These are phyloP conservation scores for Fusarium algeriense DNA, from an alignment of 2,329 filamentous ascomycete species.

Conservation along the genomic window DNA sequence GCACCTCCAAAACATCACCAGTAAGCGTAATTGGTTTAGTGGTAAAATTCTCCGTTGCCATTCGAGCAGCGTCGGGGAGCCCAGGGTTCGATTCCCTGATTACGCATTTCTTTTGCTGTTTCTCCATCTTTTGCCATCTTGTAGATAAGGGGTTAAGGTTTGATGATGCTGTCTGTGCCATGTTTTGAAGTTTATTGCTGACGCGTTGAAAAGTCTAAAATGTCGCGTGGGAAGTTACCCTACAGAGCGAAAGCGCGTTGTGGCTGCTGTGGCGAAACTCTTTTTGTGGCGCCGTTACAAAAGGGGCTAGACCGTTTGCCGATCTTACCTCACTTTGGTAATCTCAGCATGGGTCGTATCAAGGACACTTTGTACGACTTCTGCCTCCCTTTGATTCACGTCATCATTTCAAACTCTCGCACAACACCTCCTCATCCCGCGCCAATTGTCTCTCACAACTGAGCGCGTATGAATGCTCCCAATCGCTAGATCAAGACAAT, in stretches of 20 bases:
- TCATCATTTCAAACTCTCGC: constrained; percentile 5
- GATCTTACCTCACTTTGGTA: constrained; percentile 21
- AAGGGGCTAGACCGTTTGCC: constrained; percentile 13
- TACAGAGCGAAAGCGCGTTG: not conserved
- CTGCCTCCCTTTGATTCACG: constrained; percentile 24
- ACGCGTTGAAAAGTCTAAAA: not conserved
- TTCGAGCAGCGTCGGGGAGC: constrained; percentile 5
- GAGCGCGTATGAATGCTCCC: constrained; percentile 36
- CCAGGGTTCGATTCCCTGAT: constrained; percentile 2
- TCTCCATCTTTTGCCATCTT: rapidly evolving
- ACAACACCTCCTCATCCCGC: not conserved
- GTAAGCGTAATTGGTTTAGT: constrained; percentile 7
- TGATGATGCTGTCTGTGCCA: too few relatives aligned
- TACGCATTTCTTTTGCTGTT: not conserved
- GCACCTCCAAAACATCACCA: rapidly evolving
- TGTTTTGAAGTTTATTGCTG: not conserved
- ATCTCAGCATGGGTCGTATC: constrained; percentile 21
- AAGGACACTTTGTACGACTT: constrained; percentile 33
- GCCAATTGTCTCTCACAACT: not conserved
- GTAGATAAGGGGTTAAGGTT: too few relatives aligned
- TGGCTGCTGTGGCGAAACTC: not conserved
- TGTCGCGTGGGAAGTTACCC: not conserved
- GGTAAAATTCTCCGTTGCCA: constrained; percentile 9
- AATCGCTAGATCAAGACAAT: constrained; percentile 32
- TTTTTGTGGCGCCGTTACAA: not conserved